Conservation (phyloP, 352 stramenopile genomes). For the Phytophthora constricta region DNA sequence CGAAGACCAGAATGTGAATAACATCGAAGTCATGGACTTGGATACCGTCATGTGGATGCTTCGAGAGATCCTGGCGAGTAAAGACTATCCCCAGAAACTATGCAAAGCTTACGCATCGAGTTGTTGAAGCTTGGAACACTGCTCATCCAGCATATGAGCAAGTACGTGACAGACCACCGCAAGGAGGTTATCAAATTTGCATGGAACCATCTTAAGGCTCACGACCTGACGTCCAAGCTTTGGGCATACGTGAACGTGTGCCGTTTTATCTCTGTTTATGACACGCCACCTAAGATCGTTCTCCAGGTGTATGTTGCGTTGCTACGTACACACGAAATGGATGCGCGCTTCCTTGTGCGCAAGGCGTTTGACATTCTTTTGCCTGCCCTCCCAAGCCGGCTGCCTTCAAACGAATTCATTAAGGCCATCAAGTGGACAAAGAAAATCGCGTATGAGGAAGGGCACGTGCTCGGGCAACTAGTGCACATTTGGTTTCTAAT, state of each 20-base stretch:
- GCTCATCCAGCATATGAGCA: conserved; percentile 95
- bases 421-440: conserved; percentile 98
- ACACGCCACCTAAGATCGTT: conserved; percentile 97
- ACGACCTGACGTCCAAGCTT: conserved; percentile 95
- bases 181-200: conserved; percentile 99
- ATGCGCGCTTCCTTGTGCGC: conserved; percentile 94
- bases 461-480: conserved; percentile 94
- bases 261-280: conserved; percentile 96
- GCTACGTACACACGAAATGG: conserved; percentile 93
- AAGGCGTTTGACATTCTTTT: conserved; percentile 96
- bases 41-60: conserved; percentile 91
- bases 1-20: conserved; percentile 74
- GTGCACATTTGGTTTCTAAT: conserved; percentile 98
- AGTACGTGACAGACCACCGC: conserved; percentile 92
- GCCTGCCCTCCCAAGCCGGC: conserved; percentile 88
- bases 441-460: conserved; percentile 98
- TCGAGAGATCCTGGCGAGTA: conserved; percentile 87
- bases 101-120: conserved; percentile 88
- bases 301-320: conserved; percentile 97
- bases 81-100: conserved; percentile 76
- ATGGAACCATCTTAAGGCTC: conserved; percentile 96
- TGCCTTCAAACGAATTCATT: conserved; percentile 94
- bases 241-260: conserved; percentile 98
- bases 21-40: conserved; percentile 86
- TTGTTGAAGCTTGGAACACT: conserved; percentile 96